Conservation (phyloP, 805 yeast genomes). For the Metschnikowia lunata region DNA sequence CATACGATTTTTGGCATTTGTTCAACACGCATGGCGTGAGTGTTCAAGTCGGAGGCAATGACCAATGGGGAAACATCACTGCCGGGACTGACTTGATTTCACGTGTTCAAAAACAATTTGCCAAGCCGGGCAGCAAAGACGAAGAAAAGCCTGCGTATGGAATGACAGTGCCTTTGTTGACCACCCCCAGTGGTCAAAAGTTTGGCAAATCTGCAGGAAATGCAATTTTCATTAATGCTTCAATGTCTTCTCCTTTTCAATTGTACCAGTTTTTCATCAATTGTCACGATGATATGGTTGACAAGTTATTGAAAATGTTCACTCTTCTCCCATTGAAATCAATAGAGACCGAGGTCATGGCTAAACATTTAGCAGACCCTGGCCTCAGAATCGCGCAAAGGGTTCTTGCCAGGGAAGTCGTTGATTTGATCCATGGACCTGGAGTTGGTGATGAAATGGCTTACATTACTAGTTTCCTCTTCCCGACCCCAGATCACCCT, state of each 20-base stretch:
- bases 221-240: slow-evolving; percentile 79
- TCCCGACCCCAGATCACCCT: slow-evolving; percentile 51
- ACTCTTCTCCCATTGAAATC: slow-evolving; percentile 68
- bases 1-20: slow-evolving; percentile 86
- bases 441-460: slow-evolving; percentile 70
- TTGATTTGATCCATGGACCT: slow-evolving; percentile 81
- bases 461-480: slow-evolving; percentile 62
- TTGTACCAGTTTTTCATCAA: slow-evolving; percentile 83
- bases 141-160: slow-evolving; percentile 48
- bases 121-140: neutral
- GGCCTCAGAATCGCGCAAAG: slow-evolving; percentile 69
- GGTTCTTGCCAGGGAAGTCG: slow-evolving; percentile 75
- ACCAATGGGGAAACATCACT: slow-evolving; percentile 97
- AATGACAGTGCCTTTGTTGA: slow-evolving; percentile 82
- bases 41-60: slow-evolving; percentile 92
- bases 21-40: slow-evolving; percentile 54
- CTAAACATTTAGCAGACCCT: slow-evolving; percentile 54
- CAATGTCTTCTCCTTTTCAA: slow-evolving; percentile 74
- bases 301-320: slow-evolving; percentile 64
- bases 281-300: slow-evolving; percentile 71
- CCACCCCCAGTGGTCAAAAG: slow-evolving; percentile 86
- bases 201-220: slow-evolving; percentile 97
- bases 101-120: slow-evolving; percentile 38
- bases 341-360: slow-evolving; percentile 48
- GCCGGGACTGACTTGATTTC: slow-evolving; percentile 90